A percentile compares a stretch with the other conserved stretches of the same genome.
phyloP scores from a whole-genome alignment of 352 stramenopile species.

The Phytophthora boehmeriae region DNA sequence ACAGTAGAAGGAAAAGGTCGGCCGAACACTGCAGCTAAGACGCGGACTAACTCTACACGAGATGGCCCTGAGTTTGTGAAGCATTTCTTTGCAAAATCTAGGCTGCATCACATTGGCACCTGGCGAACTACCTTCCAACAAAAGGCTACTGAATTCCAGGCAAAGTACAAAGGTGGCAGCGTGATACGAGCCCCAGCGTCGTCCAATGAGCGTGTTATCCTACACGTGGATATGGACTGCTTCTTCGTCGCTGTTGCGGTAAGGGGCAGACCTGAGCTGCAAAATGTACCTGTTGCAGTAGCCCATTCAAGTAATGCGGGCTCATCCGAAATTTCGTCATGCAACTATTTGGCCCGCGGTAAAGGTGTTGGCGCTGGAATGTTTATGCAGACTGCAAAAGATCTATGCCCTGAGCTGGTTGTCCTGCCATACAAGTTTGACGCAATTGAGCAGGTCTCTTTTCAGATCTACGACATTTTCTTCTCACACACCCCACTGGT shows the following conservation, averaged over 20 bases:
- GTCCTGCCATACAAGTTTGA: conserved; percentile 96
- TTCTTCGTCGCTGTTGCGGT: conserved; percentile 96
- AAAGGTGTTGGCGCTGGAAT: conserved; percentile 93
- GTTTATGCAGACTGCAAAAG: conserved; percentile 93
- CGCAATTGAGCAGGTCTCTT: conserved; percentile 89
- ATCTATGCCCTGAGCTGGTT: conserved; percentile 91
- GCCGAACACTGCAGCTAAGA: background rate
- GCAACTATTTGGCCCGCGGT: conserved; percentile 94
- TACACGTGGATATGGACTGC: conserved; percentile 98
- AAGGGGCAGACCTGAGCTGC: conserved; percentile 73
- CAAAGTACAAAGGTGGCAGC: conserved; percentile 56
- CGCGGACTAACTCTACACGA: conserved; percentile 63
- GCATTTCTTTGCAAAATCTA: conserved; percentile 86
- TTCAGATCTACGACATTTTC: conserved; percentile 93
- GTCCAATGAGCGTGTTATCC: conserved; percentile 80
- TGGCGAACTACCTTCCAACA: conserved; percentile 82
- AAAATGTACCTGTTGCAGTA: conserved; percentile 89
- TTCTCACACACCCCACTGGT: conserved; percentile 88
- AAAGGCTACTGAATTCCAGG: conserved; percentile 59
- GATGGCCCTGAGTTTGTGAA: conserved; percentile 78
- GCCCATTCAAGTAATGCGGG: conserved; percentile 84
- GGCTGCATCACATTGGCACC: conserved; percentile 85
- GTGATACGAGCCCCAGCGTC: conserved; percentile 39
- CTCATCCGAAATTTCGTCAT: conserved; percentile 93
- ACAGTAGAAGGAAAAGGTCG: background rate